Evolutionary conservation across 2,329 filamentous ascomycete genomes (phyloP), one percentile per base, ranked within the genome.

Genomic region (Pseudogymnoascus sp.): DNA sequence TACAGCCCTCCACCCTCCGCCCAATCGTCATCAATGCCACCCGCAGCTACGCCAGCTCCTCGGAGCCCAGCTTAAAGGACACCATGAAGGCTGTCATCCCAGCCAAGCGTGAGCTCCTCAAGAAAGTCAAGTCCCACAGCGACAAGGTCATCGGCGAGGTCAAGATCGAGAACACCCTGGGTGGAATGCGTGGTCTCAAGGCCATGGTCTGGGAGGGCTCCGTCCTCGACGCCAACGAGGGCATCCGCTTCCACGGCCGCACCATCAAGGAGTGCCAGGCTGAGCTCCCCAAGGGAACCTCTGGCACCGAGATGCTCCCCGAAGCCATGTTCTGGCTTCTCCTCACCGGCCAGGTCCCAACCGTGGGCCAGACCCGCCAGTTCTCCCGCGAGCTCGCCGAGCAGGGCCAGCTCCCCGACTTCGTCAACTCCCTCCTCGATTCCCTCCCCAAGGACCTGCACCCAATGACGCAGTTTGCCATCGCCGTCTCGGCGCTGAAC

Each of bases 241-340:
- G 95, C 65, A 99, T 99, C 75, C 90, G 93, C 68, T 99, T 99
- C 83, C 95, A 97, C 76, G 95, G 95, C 75, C 89, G 89, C 73
- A 97, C 93, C 68, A 99, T 99, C 82, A 96, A 96, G 79, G 93
- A 99, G 75, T 99, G 95, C 81, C 95, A 97, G 75, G 85, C 87
- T 69, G 88, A 92, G 76, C 86, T 97, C 15, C 93, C 95, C 75
- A 97, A 97, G 82, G 95, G 93, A 69, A 91, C 84, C 65, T 86
- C 89, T 2, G 91, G 93, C 71, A 96, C 91, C 5, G 93, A 97
- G 79, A 99, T 97, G 95, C 85, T 97, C 11, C 95, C 95, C 59
- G 95, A 99, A 78, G 87, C 93, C 77, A 99, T 99, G 95, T 99
- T 99, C 83, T 99, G 95, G 95, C 86, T 97, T 44, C 86, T 99